Evolutionary conservation across 1,284 basidiomycete genomes (phyloP).

Genomic region (Moesziomyces antarcticus): DNA sequence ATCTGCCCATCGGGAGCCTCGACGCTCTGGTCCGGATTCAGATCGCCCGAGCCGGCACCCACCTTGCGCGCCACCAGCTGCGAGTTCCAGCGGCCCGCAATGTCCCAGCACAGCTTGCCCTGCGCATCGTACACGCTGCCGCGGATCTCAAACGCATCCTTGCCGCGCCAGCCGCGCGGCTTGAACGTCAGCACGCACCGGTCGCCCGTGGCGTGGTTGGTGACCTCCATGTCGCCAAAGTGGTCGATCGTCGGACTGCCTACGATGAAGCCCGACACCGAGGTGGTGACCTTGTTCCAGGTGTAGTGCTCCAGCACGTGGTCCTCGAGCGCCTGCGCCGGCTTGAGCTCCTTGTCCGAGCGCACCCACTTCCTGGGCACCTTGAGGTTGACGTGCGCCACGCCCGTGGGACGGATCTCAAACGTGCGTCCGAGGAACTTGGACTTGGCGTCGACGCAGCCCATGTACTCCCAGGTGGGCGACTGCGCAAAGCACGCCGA

Average conservation of each 20-base stretch:
- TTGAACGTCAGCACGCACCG: slow-evolving; percentile 92
- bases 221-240: slow-evolving; percentile 90
- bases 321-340: slow-evolving; percentile 16
- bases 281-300: slow-evolving; percentile 80
- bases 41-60: slow-evolving; percentile 75
- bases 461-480: slow-evolving; percentile 89
- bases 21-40: slow-evolving; percentile 77
- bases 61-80: slow-evolving; percentile 85
- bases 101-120: slow-evolving; percentile 82
- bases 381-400: slow-evolving; percentile 87
- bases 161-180: slow-evolving; percentile 92
- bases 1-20: slow-evolving; percentile 56
- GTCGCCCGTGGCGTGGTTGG: slow-evolving; percentile 93
- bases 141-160: slow-evolving; percentile 89
- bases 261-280: slow-evolving; percentile 85
- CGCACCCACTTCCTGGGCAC: slow-evolving; percentile 68
- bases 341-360: slow-evolving; percentile 39
- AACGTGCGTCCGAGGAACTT: slow-evolving; percentile 81
- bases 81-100: slow-evolving; percentile 94
- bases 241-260: slow-evolving; percentile 95
- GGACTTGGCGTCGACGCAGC: slow-evolving; percentile 70
- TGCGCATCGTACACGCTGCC: slow-evolving; percentile 80
- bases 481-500: slow-evolving; percentile 90
- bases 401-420: slow-evolving; percentile 93
- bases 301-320: slow-evolving; percentile 77